Evolutionary conservation across 2,329 filamentous ascomycete genomes (phyloP), one percentile per base, ranked within the genome.

Genomic region (Neofusicoccum parvum): DNA sequence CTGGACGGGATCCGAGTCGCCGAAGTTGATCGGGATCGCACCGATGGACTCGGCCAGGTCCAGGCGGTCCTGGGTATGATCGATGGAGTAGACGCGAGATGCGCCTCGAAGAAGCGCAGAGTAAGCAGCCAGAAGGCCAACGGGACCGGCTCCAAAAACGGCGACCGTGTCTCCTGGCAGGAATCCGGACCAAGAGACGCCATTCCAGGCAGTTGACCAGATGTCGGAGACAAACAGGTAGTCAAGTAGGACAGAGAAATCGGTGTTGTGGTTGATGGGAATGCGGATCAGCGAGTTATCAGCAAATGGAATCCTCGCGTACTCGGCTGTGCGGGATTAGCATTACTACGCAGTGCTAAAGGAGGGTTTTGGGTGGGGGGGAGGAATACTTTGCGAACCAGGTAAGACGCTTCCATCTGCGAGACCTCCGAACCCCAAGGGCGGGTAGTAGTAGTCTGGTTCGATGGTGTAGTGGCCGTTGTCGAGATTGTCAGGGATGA

Each of bases 161-260:
- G 68, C 68, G 14, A 70, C 65, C 1, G 62, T 50, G 27, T 70
- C 69, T 10, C 80, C 80, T 0, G 79, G 69, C 64, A 76, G 60
- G 69, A 81, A 81, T 9, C 77, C 77, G 10, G 77, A 73, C 66
- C 73, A 73, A n/a, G 70, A 69, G 5, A 81, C 66, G 2, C 72
- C 77, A 46, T 71, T 68, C 79, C 80, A 82, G 5, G 72, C 79
- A 1, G 78, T 80, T 11, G 74, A 68, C 66, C 79, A 79, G 49
- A 81, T 79, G 65, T 81, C 78, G 1, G 71, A 69, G 3, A 77
- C n/a, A 12, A 73, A 66, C 3, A 76, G 53, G 34, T 72, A 75
- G 51, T 77, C 62, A 9, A 50, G n/a, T 3, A 46, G 48, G 20
- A 43, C 27, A 9, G 43, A 11, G 17, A n/a, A 62, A 7, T 36